Base-by-base conservation (phyloP, 148 eudicot genomes). In the Nepenthes mirabilis region DNA sequence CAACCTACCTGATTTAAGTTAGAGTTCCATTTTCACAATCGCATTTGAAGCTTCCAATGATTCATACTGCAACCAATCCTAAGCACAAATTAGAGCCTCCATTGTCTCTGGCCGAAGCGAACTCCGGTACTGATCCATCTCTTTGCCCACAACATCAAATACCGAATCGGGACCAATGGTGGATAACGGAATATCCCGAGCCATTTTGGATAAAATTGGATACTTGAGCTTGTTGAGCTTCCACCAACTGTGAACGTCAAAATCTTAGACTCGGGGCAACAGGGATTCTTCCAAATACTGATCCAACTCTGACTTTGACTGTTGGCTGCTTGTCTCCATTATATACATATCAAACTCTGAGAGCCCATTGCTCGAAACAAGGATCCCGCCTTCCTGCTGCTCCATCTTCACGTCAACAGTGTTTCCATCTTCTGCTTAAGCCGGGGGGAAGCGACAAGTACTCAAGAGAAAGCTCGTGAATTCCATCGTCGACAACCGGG, bases 221-320 rank as follows among this genome's bases (percentile, higher is more conserved):
- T 86, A 89, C 65, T 64, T 76, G 9, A 56, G 47, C 9, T 74
- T 66, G 59, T 82, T 78, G 54, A 54, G 50, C 66, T 77, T 86
- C 97, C 97, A 89, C 97, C 97, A 89, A 14, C 81, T 86, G 73
- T 86, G 65, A 35, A 86, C 80, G 62, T 89, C 83, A 52, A 86
- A 72, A 32, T 80, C 88, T 10, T 79, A 52, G 2, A 14, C 75
- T 49, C 90, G 73, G 10, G 87, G 88, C 62, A 74, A 50, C 37
- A 83, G 73, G 4, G 85, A 33, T 60, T 86, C 97, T 53, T 86
- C 87, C 5, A 89, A 64, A 60, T 89, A 89, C 58, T 73, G 81
- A 65, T 89, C 89, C 36, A 85, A 59, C 69, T 85, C 91, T 1
- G 83, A 76, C 64, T 81, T 83, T 65, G 65, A 61, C 12, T 77